phyloP scores from a whole-genome alignment of 108 stramenopile genomes.

The Fistulifera solaris region DNA sequence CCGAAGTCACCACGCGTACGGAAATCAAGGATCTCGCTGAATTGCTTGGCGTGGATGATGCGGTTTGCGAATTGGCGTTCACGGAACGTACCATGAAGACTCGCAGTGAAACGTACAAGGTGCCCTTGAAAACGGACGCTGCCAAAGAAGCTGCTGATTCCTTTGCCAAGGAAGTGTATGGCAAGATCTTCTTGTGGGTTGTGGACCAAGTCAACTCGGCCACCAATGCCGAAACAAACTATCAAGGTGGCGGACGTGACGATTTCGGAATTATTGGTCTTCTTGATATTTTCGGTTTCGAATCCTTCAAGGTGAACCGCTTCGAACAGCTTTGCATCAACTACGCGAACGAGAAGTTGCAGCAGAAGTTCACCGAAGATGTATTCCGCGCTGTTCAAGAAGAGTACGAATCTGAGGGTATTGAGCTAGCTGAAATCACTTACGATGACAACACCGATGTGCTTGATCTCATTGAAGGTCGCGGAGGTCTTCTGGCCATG shows the following conservation, averaged over 20 bases:
- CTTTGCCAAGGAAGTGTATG: constrained; percentile 90
- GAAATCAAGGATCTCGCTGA: constrained; percentile 54
- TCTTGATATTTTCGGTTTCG: constrained; percentile 99
- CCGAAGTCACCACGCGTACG: constrained; percentile 42
- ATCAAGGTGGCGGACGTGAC: constrained; percentile 20
- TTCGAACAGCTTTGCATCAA: constrained; percentile 95
- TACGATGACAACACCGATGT: constrained; percentile 91
- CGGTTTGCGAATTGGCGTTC: constrained; percentile 48
- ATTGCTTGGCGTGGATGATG: constrained; percentile 53
- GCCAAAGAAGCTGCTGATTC: constrained; percentile 86
- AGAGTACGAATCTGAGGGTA: constrained; percentile 89
- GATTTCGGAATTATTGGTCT: constrained; percentile 83
- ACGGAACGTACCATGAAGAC: constrained; percentile 73
- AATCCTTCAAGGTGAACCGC: constrained; percentile 84
- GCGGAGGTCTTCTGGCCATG: constrained; percentile 80
- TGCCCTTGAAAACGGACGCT: constrained; percentile 52
- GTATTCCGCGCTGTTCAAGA: constrained; percentile 80
- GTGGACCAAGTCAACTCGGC: constrained; percentile 78
- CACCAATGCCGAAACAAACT: constrained; percentile 48
- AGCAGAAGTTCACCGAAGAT: constrained; percentile 85
- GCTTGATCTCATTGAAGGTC: constrained; percentile 88
- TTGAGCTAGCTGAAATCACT: constrained; percentile 71
- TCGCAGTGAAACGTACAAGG: constrained; percentile 69
- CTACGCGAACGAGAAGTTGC: constrained; percentile 88
- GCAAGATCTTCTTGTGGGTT: constrained; percentile 70